phyloP scores from a whole-genome alignment of 2,329 filamentous ascomycete species.

The Arthroderma sp. region DNA sequence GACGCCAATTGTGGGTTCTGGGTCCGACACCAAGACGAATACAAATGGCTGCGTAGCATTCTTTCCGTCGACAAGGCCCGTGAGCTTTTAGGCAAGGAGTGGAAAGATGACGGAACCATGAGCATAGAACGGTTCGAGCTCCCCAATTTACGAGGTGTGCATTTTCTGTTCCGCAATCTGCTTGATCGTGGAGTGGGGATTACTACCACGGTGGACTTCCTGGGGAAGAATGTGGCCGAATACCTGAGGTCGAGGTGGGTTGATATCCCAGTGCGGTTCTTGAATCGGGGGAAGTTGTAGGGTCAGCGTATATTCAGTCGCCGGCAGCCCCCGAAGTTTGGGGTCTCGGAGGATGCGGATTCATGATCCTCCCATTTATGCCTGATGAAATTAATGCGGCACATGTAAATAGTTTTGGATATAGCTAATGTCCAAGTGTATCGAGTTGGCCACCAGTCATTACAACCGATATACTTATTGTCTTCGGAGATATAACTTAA shows the following conservation, averaged over 20 bases:
- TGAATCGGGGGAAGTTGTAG: constrained; percentile 17
- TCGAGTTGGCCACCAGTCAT: too few relatives aligned
- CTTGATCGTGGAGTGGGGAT: constrained; percentile 25
- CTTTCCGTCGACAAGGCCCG: constrained; percentile 12
- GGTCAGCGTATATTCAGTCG: not conserved
- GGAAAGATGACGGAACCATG: constrained; percentile 9
- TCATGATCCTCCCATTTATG: not conserved
- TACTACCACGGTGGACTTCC: constrained; percentile 24
- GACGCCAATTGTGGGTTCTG: constrained; percentile 27
- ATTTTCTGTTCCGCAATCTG: constrained; percentile 27
- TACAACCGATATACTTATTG: too few relatives aligned
- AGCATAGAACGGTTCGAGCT: constrained; percentile 36
- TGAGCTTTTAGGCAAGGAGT: constrained; percentile 16
- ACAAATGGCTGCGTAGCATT: constrained; percentile 17
- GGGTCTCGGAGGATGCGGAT: too few relatives aligned
- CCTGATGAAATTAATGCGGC: not conserved
- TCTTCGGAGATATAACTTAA: too few relatives aligned
- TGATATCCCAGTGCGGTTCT: constrained; percentile 23
- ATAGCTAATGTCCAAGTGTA: not conserved
- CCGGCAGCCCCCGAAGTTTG: too few relatives aligned
- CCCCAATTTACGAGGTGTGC: constrained; percentile 27
- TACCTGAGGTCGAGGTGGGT: constrained; percentile 24
- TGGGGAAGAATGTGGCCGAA: constrained; percentile 29
- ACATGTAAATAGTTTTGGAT: not conserved
- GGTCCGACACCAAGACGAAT: constrained; percentile 19